Base-by-base conservation (phyloP, 1,284 basidiomycete species). In the Phaffia rhodozyma region DNA sequence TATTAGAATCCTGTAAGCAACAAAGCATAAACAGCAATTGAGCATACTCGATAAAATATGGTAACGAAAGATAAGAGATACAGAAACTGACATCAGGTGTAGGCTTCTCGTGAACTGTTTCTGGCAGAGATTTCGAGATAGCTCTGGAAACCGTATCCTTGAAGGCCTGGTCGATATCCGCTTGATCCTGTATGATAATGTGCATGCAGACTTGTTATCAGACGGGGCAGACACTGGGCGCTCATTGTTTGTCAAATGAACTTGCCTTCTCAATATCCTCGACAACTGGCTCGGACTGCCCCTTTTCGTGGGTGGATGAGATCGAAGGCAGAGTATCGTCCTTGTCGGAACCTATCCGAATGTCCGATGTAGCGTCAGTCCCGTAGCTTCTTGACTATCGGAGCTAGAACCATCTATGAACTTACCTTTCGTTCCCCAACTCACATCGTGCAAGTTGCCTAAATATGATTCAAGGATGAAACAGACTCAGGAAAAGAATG, bases 111-210 rank as follows among this genome's bases (percentile, higher is more conserved):
- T 79, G 63, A 0, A 75, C 83, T 0, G 60, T 63, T 65, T 89
- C 86, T 67, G 84, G 84, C 34, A 79, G 79, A 21, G 53, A 48
- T 27, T 86, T 81, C 48, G 89, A 86, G 60, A 97, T 84, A 0
- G 93, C 93, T 62, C 94, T 87, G 18, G 85, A 87, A 5, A 97
- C 93, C 0, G 93, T 96, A 70, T 89, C 86, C 75, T 91, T 90
- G 81, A 97, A 97, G 49, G 85, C 84, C n/a, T 84, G 83, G 73
- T 97, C 93, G 55, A 97, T 84, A 73, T 96, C 91, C 70, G 88
- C 87, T 75, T 90, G 88, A 43, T 69, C 69, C 70, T 72, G 51
- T 7, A 30, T 20, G 29, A 32, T 0, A 1, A 18, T 43, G 49
- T 13, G 2, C 13, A 43, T 43, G 16, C 38, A 11, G 5, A 2